These are phyloP conservation scores for Micractinium sp. DNA, from an alignment of 139 green algal genomes.

Conservation along the genomic window DNA sequence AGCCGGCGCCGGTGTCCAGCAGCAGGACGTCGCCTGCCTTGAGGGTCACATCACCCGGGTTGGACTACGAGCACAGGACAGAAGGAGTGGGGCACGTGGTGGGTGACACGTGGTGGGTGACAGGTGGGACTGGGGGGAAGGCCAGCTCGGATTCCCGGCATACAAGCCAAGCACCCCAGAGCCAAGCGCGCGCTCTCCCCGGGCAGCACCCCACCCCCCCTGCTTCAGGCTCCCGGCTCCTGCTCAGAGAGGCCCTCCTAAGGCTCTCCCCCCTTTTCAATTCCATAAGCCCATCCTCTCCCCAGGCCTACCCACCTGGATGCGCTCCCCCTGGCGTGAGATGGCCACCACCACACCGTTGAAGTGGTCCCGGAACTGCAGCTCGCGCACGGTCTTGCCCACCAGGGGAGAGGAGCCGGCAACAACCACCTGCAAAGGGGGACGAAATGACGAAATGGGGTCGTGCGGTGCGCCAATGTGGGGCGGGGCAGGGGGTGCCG, in stretches of 20 bases:
- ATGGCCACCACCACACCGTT: constrained; percentile 80
- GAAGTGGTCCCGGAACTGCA: constrained; percentile 73
- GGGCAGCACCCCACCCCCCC: no score
- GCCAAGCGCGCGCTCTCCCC: no score
- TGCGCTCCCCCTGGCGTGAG: constrained; percentile 57
- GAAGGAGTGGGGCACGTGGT: background rate
- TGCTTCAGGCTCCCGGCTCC: no score
- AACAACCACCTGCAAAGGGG: background rate
- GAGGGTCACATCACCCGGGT: constrained; percentile 61
- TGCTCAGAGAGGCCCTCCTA: no score
- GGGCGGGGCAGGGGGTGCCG: background rate
- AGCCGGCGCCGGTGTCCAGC: constrained; percentile 59
- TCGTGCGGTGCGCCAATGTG: no score
- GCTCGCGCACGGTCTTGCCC: constrained; percentile 61
- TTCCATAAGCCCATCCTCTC: no score
- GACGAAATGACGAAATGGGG: no score
- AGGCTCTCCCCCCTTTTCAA: no score
- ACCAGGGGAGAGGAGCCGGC: background rate
- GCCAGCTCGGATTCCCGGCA: no score
- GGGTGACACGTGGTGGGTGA: no score
- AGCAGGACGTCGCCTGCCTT: constrained; percentile 64
- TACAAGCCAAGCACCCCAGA: no score
- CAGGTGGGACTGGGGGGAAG: background rate
- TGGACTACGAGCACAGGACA: constrained; percentile 4
- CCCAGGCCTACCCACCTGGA: background rate